Evolutionary conservation across 805 yeast species (phyloP).

Genomic region (Lipomyces mesembrius): DNA sequence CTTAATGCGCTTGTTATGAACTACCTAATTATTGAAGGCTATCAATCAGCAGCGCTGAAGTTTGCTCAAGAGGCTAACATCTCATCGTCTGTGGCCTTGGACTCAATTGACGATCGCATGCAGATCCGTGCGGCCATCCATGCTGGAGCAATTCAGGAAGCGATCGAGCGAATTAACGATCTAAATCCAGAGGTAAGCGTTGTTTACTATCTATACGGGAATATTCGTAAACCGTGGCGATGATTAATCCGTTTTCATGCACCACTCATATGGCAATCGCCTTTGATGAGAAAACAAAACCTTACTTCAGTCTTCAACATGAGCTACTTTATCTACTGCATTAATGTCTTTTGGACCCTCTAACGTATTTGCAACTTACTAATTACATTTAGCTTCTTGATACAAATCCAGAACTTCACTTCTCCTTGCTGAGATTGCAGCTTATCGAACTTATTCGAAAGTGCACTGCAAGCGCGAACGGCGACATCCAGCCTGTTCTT

Average conservation of each 20-base stretch:
- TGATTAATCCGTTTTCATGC: constrained; percentile 41
- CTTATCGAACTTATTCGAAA: constrained; percentile 78
- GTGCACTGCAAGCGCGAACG: constrained; percentile 44
- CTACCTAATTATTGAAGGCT: constrained; percentile 78
- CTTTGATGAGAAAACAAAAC: constrained; percentile 38
- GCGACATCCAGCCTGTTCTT: constrained; percentile 39
- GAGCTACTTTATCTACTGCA: constrained; percentile 21
- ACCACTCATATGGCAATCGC: constrained; percentile 39
- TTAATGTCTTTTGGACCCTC: background rate
- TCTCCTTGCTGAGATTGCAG: constrained; percentile 70
- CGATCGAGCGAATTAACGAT: constrained; percentile 61
- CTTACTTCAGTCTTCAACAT: constrained; percentile 41
- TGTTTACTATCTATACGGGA: background rate
- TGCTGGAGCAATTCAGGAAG: constrained; percentile 63
- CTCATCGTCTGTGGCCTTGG: constrained; percentile 49
- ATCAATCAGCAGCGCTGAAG: constrained; percentile 65
- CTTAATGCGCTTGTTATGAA: constrained; percentile 64
- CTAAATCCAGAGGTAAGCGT: constrained; percentile 57
- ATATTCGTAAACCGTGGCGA: constrained; percentile 15
- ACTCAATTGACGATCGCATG: constrained; percentile 58
- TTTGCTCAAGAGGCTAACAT: constrained; percentile 60
- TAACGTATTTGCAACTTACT: background rate
- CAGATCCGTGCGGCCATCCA: constrained; percentile 59
- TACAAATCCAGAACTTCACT: constrained; percentile 65
- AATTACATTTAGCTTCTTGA: constrained; percentile 53